Percentiles rank a stretch among this genome's conserved stretches.
These are phyloP conservation scores for Eucalyptus microcorys DNA, from an alignment of 345 rosid species.

Conservation along the genomic window DNA sequence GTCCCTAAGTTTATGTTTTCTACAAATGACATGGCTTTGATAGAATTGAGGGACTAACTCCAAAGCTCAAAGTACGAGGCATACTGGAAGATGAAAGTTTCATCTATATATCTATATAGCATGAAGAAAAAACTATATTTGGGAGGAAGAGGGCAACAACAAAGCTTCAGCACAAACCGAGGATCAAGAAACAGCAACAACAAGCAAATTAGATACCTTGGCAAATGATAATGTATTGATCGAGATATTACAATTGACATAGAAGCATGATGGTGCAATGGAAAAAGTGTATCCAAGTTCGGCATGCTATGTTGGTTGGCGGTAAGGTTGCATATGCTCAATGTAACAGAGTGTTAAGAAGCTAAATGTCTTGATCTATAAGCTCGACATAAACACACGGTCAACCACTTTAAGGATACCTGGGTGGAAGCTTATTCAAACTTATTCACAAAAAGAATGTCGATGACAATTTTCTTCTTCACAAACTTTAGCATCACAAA, in stretches of 20 bases:
- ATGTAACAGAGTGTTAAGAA: background rate
- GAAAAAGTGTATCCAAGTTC: background rate
- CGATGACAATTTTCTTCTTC: background rate
- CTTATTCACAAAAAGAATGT: background rate
- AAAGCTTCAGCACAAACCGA: background rate
- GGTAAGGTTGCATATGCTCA: background rate
- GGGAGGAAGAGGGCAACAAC: background rate
- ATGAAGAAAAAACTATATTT: background rate
- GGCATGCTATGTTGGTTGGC: background rate
- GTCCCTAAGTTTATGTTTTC: background rate
- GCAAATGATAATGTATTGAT: background rate
- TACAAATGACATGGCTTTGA: background rate
- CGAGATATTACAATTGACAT: background rate
- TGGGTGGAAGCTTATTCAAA: background rate
- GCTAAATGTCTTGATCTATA: background rate
- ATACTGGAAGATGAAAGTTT: background rate
- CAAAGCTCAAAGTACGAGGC: background rate
- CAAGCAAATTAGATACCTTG: background rate
- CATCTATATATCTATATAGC: background rate
- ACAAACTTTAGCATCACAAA: background rate
- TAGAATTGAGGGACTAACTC: background rate
- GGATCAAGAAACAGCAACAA: background rate
- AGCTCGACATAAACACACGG: background rate
- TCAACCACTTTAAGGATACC: background rate
- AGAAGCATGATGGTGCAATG: background rate